A percentile compares a stretch with the other conserved stretches of the same genome.
phyloP scores from a whole-genome alignment of 345 rosid genomes.

The Crucihimalaya himalaica region DNA sequence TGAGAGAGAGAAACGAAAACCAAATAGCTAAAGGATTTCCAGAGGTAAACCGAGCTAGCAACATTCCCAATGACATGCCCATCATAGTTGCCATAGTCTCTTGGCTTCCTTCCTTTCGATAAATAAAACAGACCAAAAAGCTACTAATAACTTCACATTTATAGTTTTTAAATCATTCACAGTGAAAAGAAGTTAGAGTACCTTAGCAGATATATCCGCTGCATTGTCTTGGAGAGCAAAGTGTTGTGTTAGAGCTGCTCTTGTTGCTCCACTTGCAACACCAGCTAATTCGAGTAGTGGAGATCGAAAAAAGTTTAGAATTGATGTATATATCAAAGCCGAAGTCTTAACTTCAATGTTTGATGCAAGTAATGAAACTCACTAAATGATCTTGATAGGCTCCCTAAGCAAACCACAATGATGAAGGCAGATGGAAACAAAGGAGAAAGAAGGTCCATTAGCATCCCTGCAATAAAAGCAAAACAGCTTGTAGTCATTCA shows the following conservation, averaged over 20 bases:
- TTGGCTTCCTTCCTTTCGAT: slow-evolving; percentile 85
- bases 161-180: slow-evolving; percentile 10
- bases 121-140: neutral
- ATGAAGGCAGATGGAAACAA: slow-evolving; percentile 87
- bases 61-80: slow-evolving; percentile 95
- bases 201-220: slow-evolving; percentile 95
- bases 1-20: slow-evolving; percentile 79
- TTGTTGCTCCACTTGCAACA: slow-evolving; percentile 98
- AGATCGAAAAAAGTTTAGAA: neutral
- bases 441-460: slow-evolving; percentile 95
- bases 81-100: slow-evolving; percentile 93
- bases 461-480: slow-evolving; percentile 74
- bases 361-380: slow-evolving; percentile 44
- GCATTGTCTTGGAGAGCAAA: slow-evolving; percentile 96
- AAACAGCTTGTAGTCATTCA: slow-evolving; percentile 20
- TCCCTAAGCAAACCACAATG: slow-evolving; percentile 90
- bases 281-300: slow-evolving; percentile 56
- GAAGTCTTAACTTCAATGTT: neutral
- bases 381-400: slow-evolving; percentile 94
- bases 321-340: neutral
- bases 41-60: slow-evolving; percentile 73
- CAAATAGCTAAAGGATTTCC: slow-evolving; percentile 77
- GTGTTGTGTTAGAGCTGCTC: slow-evolving; percentile 98
- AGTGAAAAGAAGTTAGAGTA: slow-evolving; percentile 33
- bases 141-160: neutral